Base-by-base conservation (phyloP, 2,329 filamentous ascomycete species). In the Penicillium sp. region DNA sequence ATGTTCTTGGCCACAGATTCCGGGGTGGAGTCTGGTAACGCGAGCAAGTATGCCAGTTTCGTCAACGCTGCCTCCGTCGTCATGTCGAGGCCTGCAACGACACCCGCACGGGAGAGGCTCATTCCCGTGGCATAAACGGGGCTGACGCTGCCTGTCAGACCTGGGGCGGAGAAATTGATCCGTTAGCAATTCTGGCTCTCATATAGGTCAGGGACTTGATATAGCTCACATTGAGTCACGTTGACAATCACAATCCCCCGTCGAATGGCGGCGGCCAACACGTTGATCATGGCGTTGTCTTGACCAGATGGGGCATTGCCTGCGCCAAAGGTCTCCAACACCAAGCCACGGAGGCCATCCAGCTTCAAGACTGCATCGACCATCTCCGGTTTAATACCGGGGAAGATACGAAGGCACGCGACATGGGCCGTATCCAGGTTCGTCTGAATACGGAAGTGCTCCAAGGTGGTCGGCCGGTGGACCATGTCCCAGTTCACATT, bases 331-430 rank as follows among this genome's bases (percentile, higher is more conserved):
- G 93, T 97, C 79, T 97, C 93, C 47, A 97, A 85, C 42, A 97
- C 88, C 54, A 97, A 83, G 1, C 93, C 93, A 53, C 88, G 87
- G 15, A 97, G 83, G 51, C 88, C 88, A n/a, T 91, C 88, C 35
- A 93, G 81, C 49, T 85, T 85, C 62, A 97, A 82, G 17, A 97
- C 92, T 1, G 91, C 90, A 73, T 95, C 92, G 35, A 97, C 85
- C 91, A 97, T 96, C 73, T 93, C 90, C n/a, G 93, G 91, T 76
- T 91, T 91, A 79, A 97, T 96, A 35, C 93, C 93, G 0, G 93
- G 93, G 77, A 97, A 97, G 65, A 97, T 90, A 60, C 93, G 89
- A 70, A 97, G 82, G 75, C 92, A 95, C 22, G 93, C 92, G 44
- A 97, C 93, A 75, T 96, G 91, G n/a, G 90, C 88, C 12, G 91